phyloP scores from a whole-genome alignment of 345 rosid genomes.

The Tarenaya hassleriana region DNA sequence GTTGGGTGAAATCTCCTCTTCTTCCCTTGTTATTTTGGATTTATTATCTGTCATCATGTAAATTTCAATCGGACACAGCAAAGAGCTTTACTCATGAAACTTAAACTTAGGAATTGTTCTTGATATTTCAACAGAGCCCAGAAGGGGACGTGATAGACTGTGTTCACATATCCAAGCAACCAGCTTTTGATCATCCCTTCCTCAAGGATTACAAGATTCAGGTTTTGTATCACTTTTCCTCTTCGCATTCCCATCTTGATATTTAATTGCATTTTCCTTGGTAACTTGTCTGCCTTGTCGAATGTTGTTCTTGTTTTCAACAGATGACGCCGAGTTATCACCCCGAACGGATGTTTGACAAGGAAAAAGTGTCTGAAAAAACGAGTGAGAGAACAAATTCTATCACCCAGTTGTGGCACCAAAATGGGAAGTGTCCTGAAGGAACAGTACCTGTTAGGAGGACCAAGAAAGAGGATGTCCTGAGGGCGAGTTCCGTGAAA shows the following conservation, averaged over 20 bases:
- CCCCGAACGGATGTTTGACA: conserved; percentile 40
- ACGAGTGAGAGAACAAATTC: no score
- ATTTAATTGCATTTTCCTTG: no score
- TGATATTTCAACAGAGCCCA: conserved; percentile 45
- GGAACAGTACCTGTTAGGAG: conserved; percentile 64
- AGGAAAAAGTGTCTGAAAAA: conserved; percentile 31
- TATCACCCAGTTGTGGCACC: conserved; percentile 49
- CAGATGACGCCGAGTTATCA: conserved; percentile 48
- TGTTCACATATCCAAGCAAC: conserved; percentile 73
- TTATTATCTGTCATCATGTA: no score
- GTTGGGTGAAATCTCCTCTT: no score
- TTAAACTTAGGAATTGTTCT: conserved; percentile 8
- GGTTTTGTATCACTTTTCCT: conserved; percentile 30
- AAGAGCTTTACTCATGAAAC: no score
- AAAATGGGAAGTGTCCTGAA: conserved; percentile 47
- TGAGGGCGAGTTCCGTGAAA: conserved; percentile 53
- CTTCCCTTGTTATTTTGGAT: no score
- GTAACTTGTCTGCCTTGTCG: not conserved
- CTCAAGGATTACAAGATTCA: conserved; percentile 96
- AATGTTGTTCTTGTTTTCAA: not conserved
- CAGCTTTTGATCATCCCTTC: conserved; percentile 94
- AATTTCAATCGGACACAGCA: no score
- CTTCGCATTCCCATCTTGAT: no score
- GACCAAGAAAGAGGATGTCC: conserved; percentile 46
- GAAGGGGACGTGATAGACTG: conserved; percentile 88